Evolutionary conservation across 2,329 filamentous ascomycete genomes (phyloP), one percentile per base, ranked within the genome.

Genomic region (Diplodia corticola): DNA sequence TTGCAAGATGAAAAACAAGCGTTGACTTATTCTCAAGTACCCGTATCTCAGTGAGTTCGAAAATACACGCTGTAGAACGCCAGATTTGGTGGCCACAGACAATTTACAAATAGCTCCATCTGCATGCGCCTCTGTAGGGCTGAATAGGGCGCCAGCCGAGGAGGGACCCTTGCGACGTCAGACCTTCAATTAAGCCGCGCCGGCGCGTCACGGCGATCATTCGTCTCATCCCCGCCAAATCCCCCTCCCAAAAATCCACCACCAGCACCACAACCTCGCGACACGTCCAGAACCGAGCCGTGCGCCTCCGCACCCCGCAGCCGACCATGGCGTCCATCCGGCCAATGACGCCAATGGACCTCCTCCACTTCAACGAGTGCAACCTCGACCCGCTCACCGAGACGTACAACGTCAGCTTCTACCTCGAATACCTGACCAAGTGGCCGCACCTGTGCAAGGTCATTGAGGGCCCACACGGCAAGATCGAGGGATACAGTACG

Each of bases 341-440:
- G 49, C 65, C 65, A 30, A 96, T 97, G 83, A 87, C 86, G 68
- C 90, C 92, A 2, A 85, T 87, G 71, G 95, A 99, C 78, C 85
- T 98, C 69, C 88, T 97, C 80, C 90, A 89, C 71, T 90, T 98
- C 79, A 96, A 96, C 71, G 89, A 93, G 70, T 97, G 93, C 80
- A 99, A 99, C 76, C 89, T 99, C 69, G 95, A 99, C 76, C 92
- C 92, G 48, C 85, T 97, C 69, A 98, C 95, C n/a, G 95, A 99
- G 81, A 98, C 96, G 66, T 99, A 98, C 82, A 93, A 96, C 77
- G 86, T 97, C 70, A 87, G 88, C 69, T 99, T 98, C 82, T 99
- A 99, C 81, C 87, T 97, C 67, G 91, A 96, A 74, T 99, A 99
- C 80, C 88, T 97, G 70, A 92, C 93, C 63, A 92, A 91, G 83